phyloP scores from a whole-genome alignment of 1,284 basidiomycete species.

The Marasmius tenuissimus region DNA sequence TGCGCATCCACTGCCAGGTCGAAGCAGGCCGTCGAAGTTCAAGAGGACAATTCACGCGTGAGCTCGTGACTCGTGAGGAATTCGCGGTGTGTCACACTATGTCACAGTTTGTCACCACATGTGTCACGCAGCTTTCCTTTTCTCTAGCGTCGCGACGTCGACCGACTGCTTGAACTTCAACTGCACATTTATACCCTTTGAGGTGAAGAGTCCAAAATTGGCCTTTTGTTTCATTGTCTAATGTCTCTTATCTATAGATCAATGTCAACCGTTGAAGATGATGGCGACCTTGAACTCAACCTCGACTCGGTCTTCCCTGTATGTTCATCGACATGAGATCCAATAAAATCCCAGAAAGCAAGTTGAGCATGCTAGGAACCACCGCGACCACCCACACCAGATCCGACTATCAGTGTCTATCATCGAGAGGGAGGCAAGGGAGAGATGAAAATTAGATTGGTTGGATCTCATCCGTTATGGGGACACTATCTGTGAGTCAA shows the following conservation, averaged over 20 bases:
- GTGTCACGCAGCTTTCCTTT: no score
- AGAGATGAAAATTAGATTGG: conserved; percentile 68
- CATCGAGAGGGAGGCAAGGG: conserved; percentile 41
- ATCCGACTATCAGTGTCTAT: conserved; percentile 52
- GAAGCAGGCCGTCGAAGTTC: no score
- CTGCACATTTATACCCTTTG: no score
- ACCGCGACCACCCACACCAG: conserved; percentile 59
- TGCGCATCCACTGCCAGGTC: no score
- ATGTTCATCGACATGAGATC: conserved; percentile 13
- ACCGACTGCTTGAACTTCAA: no score
- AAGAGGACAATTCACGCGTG: no score
- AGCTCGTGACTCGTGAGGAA: no score
- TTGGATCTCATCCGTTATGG: conserved; percentile 90
- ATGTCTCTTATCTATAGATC: not conserved
- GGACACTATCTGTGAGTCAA: conserved; percentile 78
- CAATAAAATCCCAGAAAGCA: not conserved
- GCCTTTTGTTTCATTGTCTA: not conserved
- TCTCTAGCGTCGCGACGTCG: no score
- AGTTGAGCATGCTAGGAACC: conserved; percentile 33
- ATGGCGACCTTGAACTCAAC: conserved; percentile 24
- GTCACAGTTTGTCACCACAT: no score
- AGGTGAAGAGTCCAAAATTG: not conserved
- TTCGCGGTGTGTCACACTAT: no score
- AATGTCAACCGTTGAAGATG: not conserved
- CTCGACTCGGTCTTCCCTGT: conserved; percentile 32